Percentiles rank a stretch among this genome's conserved stretches.
Conservation (phyloP, 306 rosid species). For the Ammopiptanthus mongolicus region DNA sequence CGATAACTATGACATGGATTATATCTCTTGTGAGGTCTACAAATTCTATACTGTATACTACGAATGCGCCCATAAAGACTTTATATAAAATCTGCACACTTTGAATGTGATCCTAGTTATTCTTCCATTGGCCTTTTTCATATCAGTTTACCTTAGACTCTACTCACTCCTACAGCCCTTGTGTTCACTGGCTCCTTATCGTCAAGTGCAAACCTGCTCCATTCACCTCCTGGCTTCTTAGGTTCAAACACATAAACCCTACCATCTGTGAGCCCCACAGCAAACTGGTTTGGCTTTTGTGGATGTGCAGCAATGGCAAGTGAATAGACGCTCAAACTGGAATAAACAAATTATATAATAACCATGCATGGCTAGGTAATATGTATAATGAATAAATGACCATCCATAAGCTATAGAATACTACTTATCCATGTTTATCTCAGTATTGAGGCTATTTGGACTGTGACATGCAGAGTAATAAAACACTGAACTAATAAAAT, state of each 20-base stretch:
- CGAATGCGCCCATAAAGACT: neutral
- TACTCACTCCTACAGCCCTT: neutral
- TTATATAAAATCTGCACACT: neutral
- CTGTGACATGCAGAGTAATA: neutral
- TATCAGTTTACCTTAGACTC: neutral
- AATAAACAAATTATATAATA: neutral
- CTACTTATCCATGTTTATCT: neutral
- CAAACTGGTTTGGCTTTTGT: conserved; percentile 20
- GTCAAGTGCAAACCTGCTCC: neutral
- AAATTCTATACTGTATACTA: too few relatives aligned
- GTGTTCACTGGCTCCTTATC: neutral
- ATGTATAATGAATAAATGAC: neutral
- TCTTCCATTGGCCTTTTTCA: neutral
- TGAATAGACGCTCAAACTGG: conserved; percentile 14
- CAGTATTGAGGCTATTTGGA: neutral
- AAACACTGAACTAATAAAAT: neutral
- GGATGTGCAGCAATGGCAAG: conserved; percentile 34
- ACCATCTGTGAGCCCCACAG: conserved; percentile 25
- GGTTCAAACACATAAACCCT: conserved; percentile 31
- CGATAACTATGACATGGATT: too few relatives aligned
- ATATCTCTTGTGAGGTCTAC: neutral
- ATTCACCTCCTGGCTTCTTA: neutral
- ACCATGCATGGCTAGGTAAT: neutral
- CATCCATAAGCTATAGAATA: neutral
- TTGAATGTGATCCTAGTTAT: neutral